These are phyloP conservation scores for Diaporthe sp. DNA, from an alignment of 2,329 filamentous ascomycete genomes.

Conservation along the genomic window DNA sequence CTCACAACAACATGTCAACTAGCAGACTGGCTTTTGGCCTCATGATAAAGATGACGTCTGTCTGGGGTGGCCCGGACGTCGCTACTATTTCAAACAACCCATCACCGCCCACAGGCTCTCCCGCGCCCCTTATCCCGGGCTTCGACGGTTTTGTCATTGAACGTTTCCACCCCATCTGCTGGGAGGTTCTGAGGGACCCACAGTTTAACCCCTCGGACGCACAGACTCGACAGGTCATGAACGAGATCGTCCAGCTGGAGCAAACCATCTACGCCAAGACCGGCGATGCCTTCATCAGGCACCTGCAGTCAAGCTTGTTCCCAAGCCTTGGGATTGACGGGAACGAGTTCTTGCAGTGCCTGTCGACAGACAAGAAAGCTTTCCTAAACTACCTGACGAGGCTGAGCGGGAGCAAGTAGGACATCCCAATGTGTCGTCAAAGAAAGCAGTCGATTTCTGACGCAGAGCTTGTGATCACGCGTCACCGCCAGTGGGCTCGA, in stretches of 20 bases:
- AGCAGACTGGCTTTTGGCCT: constrained; percentile 84
- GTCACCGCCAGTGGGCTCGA: background rate
- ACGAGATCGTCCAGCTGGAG: constrained; percentile 88
- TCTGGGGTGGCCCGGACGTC: constrained; percentile 92
- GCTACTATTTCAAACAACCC: constrained; percentile 68
- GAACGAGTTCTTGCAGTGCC: constrained; percentile 68
- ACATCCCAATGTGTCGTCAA: background rate
- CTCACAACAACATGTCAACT: constrained; percentile 70
- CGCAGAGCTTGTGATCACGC: background rate
- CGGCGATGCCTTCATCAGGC: constrained; percentile 82
- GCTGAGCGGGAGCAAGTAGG: constrained; percentile 47
- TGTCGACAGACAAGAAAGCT: constrained; percentile 73
- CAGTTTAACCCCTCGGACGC: constrained; percentile 88
- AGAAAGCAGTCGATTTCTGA: constrained; percentile 15
- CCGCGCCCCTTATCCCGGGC: constrained; percentile 78
- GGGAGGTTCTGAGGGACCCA: constrained; percentile 86
- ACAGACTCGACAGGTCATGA: constrained; percentile 88
- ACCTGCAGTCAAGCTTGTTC: constrained; percentile 75
- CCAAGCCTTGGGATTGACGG: constrained; percentile 74
- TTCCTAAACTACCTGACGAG: constrained; percentile 74
- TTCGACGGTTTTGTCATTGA: constrained; percentile 94
- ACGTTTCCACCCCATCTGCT: constrained; percentile 89
- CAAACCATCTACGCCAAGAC: constrained; percentile 93
- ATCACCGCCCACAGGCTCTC: constrained; percentile 62
- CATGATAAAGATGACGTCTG: constrained; percentile 83